Evolutionary conservation across 768 basidiomycete species (phyloP).

Genomic region (Russula vinacea): DNA sequence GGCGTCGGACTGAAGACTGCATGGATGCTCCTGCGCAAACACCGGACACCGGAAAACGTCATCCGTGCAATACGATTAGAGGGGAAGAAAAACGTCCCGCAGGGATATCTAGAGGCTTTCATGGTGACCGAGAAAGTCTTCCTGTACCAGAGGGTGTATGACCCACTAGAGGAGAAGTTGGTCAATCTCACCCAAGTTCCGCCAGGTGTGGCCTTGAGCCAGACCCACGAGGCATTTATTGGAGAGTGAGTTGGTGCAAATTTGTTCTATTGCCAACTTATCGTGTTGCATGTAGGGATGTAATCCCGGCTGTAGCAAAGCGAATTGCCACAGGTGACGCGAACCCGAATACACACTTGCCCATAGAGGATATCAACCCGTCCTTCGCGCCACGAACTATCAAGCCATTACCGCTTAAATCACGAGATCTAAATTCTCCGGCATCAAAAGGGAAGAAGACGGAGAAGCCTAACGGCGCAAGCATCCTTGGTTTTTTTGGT

Average conservation of each 20-base stretch:
- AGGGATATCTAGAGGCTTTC: slow-evolving; percentile 71
- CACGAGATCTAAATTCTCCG: slow-evolving; percentile 25
- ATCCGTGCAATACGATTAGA: slow-evolving; percentile 72
- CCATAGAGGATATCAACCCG: slow-evolving; percentile 80
- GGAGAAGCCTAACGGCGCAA: slow-evolving; percentile 34
- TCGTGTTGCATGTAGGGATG: slow-evolving; percentile 45
- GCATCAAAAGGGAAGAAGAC: slow-evolving; percentile 36
- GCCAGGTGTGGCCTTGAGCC: slow-evolving; percentile 50
- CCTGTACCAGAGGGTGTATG: slow-evolving; percentile 88
- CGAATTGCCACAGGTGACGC: slow-evolving; percentile 63
- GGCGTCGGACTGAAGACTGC: slow-evolving; percentile 96
- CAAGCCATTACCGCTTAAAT: slow-evolving; percentile 41
- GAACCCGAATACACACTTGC: slow-evolving; percentile 63
- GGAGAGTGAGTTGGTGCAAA: slow-evolving; percentile 50
- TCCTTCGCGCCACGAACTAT: slow-evolving; percentile 52
- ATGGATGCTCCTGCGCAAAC: slow-evolving; percentile 71
- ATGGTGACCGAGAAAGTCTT: slow-evolving; percentile 87
- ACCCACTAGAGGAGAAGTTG: slow-evolving; percentile 60
- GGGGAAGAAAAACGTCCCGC: slow-evolving; percentile 79
- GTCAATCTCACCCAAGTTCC: slow-evolving; percentile 67
- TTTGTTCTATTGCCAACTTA: slow-evolving; percentile 8
- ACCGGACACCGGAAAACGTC: slow-evolving; percentile 83
- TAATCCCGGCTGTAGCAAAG: slow-evolving; percentile 63
- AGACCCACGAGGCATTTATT: slow-evolving; percentile 66
- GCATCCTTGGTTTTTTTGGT: slow-evolving; percentile 67